These are phyloP conservation scores for Rutstroemia sp. DNA, from an alignment of 2,329 filamentous ascomycete species.

Conservation along the genomic window DNA sequence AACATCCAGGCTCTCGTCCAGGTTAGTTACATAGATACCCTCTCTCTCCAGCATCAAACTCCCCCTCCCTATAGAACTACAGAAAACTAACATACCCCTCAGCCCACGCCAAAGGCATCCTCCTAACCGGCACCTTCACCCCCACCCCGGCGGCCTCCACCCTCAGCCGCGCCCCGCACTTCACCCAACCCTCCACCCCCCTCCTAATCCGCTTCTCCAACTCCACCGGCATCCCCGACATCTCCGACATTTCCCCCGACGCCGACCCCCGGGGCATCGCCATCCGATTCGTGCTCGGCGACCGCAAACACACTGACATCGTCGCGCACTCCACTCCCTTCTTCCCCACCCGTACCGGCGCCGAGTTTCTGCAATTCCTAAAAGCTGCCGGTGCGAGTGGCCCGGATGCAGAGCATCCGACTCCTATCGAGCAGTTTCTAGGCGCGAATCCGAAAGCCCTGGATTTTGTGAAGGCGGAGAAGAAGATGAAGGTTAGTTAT, in stretches of 20 bases:
- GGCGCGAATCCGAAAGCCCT: constrained; percentile 38
- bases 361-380: constrained; percentile 44
- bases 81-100: neutral
- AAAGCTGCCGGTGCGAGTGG: constrained; percentile 31
- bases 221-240: constrained; percentile 41
- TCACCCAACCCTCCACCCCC: constrained; percentile 37
- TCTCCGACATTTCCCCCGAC: constrained; percentile 41
- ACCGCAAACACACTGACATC: constrained; percentile 47
- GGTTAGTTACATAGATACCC: neutral
- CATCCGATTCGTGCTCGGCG: constrained; percentile 40
- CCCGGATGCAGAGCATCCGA: neutral
- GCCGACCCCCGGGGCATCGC: constrained; percentile 42
- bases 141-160: constrained; percentile 36
- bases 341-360: constrained; percentile 46
- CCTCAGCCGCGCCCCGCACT: constrained; percentile 42
- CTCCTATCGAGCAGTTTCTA: constrained; percentile 36
- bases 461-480: constrained; percentile 41
- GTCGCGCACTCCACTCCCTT: constrained; percentile 43
- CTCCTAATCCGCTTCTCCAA: constrained; percentile 42
- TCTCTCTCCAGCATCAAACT: neutral
- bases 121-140: constrained; percentile 45
- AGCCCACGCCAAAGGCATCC: constrained; percentile 45
- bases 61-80: no score
- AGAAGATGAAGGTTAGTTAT: constrained; percentile 42
- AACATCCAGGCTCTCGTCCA: constrained; percentile 4